Evolutionary conservation across 768 basidiomycete species (phyloP), one percentile per base, ranked within the genome.

Genomic region (Lactarius tabidus): DNA sequence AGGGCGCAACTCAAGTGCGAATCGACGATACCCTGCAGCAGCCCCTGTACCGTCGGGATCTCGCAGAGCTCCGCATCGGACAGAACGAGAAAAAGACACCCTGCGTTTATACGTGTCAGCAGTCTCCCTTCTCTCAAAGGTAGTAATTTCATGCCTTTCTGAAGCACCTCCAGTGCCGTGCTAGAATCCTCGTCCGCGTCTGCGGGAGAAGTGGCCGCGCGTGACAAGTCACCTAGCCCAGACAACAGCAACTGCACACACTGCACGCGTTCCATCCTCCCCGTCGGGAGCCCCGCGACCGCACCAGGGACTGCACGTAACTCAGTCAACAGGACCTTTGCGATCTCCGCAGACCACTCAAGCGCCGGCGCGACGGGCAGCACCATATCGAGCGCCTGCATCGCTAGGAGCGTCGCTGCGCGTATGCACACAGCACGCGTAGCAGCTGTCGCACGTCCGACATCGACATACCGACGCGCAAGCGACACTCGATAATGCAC

Each of bases 341-440:
- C 77, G 71, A 93, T 87, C 15, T 86, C 85, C 3, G 77, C 77
- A 45, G 91, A 76, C 88, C 93, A 94, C 1, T 76, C 77, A 17
- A 85, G 75, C 7, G 89, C 79, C 3, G 82, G 80, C 20, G 79
- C 71, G 12, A 92, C 69, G 6, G 81, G 74, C 12, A 87, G 71
- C 1, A 74, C 71, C 43, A 85, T 81, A 35, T 84, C 83, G 26
- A 83, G 79, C 71, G 87, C 77, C 14, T 91, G 79, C 41, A 84
- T 82, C 1, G 83, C 83, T 53, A 93, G 81, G 71, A 88, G 84
- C 80, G 87, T 85, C 72, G 89, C 78, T 3, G 89, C 91, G 3
- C 89, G 84, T 55, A 97, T 84, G 65, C 85, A 83, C n/a, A 85
- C 85, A n/a, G 81, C 74, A 18, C 91, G 83, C 0, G 89, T 86